Conservation (phyloP, 345 rosid genomes). For the Geranium rotundifolium region DNA sequence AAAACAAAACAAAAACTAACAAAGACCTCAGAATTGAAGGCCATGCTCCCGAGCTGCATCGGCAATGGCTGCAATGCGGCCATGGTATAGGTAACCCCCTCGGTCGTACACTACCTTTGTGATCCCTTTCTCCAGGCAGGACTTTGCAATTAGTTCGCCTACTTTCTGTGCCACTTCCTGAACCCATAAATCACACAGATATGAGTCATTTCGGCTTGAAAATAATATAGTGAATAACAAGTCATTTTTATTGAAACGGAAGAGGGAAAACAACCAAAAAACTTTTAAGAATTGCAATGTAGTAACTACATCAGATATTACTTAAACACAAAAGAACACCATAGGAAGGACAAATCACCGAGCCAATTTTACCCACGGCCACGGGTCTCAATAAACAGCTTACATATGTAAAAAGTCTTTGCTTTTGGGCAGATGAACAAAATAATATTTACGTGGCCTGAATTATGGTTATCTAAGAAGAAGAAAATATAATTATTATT, state of each 20-base stretch:
- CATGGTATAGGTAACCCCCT: slow-evolving; percentile 92
- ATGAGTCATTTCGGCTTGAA: neutral
- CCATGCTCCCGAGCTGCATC: slow-evolving; percentile 79
- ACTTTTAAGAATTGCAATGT: too few relatives aligned
- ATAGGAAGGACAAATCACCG: too few relatives aligned
- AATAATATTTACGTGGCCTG: neutral
- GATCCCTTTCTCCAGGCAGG: slow-evolving; percentile 87
- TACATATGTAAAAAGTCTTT: neutral
- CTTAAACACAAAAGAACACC: too few relatives aligned
- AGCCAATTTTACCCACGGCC: neutral
- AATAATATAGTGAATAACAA: neutral
- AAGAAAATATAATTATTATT: neutral
- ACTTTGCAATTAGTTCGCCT: slow-evolving; percentile 73
- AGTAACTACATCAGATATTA: too few relatives aligned
- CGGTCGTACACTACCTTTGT: slow-evolving; percentile 79
- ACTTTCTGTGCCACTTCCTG: slow-evolving; percentile 87
- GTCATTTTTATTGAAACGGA: too few relatives aligned
- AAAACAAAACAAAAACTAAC: neutral
- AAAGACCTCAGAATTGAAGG: slow-evolving; percentile 49
- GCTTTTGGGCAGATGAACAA: neutral
- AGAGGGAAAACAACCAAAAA: too few relatives aligned
- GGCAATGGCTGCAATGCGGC: slow-evolving; percentile 70
- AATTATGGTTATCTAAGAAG: neutral
- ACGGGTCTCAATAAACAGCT: neutral
- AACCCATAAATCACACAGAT: slow-evolving; percentile 11